Evolutionary conservation across 345 rosid genomes (phyloP).

Genomic region (Firmiana major): DNA sequence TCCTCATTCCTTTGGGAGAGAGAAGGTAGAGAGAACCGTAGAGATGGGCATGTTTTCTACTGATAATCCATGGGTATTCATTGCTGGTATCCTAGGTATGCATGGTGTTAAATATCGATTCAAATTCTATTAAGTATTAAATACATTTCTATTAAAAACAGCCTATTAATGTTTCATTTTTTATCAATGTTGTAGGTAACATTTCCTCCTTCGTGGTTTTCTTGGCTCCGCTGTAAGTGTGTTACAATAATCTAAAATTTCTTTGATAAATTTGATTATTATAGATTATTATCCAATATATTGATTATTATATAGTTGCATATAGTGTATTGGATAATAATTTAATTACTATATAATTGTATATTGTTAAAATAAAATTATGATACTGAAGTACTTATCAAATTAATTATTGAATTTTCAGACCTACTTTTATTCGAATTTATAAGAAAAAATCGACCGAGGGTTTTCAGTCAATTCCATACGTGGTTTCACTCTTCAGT

Average conservation of each 20-base stretch:
- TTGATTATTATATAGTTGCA: neutral
- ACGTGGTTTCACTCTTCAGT: conserved; percentile 31
- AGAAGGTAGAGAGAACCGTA: neutral
- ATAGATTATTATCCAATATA: too few species aligned
- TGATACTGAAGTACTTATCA: neutral
- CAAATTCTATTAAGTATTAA: too few species aligned
- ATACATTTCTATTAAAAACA: too few species aligned
- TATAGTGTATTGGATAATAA: too few species aligned
- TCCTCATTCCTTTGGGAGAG: neutral
- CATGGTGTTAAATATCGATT: too few species aligned
- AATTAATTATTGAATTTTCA: conserved; percentile 7
- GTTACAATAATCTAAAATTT: neutral
- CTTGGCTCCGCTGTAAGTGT: conserved; percentile 37
- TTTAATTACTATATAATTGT: neutral
- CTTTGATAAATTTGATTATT: too few species aligned
- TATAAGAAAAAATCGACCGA: conserved; percentile 40
- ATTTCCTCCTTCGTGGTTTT: conserved; percentile 32
- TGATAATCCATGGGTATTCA: conserved; percentile 22
- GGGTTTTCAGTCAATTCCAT: conserved; percentile 39
- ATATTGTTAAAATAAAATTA: too few species aligned
- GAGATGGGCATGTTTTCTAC: conserved; percentile 23
- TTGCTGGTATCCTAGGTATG: conserved; percentile 21
- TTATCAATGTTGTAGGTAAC: conserved; percentile 24
- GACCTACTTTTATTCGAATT: conserved; percentile 36
- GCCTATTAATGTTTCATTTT: neutral